Percentiles rank a stretch among this genome's conserved stretches.
Conservation (phyloP, 192 early-diverging fungal genomes). For the Dissophora ornata region DNA sequence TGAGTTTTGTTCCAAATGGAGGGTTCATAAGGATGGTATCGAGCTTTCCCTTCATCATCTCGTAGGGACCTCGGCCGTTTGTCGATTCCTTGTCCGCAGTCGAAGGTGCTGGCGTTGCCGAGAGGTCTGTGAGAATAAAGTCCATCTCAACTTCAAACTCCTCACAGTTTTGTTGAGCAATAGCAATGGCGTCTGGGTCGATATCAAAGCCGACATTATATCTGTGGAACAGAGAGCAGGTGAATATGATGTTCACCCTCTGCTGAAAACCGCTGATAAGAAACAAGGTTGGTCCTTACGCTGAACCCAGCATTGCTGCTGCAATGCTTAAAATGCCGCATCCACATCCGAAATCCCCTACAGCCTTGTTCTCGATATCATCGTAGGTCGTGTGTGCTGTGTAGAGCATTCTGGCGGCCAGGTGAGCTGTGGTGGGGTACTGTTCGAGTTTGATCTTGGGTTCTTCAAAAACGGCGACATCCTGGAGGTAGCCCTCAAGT, state of each 20-base stretch:
- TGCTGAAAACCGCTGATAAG: too few species aligned
- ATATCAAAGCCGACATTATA: slow-evolving; percentile 76
- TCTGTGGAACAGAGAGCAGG: slow-evolving; percentile 20
- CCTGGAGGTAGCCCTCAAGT: slow-evolving; percentile 73
- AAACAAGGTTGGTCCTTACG: slow-evolving; percentile 4
- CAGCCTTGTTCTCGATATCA: slow-evolving; percentile 76
- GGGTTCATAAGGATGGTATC: slow-evolving; percentile 88
- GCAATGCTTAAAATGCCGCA: slow-evolving; percentile 76
- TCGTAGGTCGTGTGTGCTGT: slow-evolving; percentile 77
- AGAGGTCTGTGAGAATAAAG: slow-evolving; percentile 68
- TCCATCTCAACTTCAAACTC: slow-evolving; percentile 72
- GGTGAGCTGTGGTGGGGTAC: slow-evolving; percentile 80
- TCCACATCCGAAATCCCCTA: slow-evolving; percentile 83
- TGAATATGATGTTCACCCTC: too few species aligned
- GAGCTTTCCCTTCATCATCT: slow-evolving; percentile 61
- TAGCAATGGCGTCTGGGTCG: slow-evolving; percentile 75
- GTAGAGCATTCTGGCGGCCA: slow-evolving; percentile 81
- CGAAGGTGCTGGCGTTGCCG: slow-evolving; percentile 28
- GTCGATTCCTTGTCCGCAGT: slow-evolving; percentile 2
- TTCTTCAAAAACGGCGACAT: slow-evolving; percentile 69
- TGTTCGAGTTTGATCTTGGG: slow-evolving; percentile 84
- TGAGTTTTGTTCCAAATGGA: slow-evolving; percentile 85
- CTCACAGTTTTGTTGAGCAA: slow-evolving; percentile 75
- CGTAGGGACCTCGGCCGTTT: slow-evolving; percentile 33
- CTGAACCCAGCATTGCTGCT: slow-evolving; percentile 20